A percentile compares a stretch with the other conserved stretches of the same genome.
phyloP scores from a whole-genome alignment of 768 basidiomycete genomes.

The Pleurotus platypus region DNA sequence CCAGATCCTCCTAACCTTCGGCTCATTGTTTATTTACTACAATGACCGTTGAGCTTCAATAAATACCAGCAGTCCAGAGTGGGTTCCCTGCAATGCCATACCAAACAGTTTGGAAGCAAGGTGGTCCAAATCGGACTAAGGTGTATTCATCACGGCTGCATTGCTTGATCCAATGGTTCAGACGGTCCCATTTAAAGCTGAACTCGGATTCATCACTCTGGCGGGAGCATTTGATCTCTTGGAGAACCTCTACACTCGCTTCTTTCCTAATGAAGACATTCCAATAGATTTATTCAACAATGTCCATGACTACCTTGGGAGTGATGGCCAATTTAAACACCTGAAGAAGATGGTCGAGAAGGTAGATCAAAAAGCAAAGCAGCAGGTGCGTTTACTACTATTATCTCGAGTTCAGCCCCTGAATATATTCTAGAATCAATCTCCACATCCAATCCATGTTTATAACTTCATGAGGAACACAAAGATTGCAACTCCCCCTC shows the following conservation, averaged over 20 bases:
- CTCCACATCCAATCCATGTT: background rate
- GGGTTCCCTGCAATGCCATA: slow-evolving; percentile 4
- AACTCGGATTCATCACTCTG: slow-evolving; percentile 10
- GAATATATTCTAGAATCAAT: background rate
- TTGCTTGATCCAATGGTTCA: slow-evolving; percentile 24
- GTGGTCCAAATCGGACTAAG: slow-evolving; percentile 27
- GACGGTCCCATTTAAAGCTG: slow-evolving; percentile 11
- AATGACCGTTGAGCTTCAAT: slow-evolving; percentile 1
- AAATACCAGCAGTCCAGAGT: background rate
- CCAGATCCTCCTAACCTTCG: slow-evolving; percentile 8
- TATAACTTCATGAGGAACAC: background rate
- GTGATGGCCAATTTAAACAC: slow-evolving; percentile 3
- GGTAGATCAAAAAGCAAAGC: background rate
- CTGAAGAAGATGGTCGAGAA: background rate
- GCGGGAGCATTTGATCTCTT: slow-evolving; percentile 12
- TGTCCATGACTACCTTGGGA: slow-evolving; percentile 7
- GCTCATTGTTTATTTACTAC: slow-evolving; percentile 1
- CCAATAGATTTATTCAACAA: background rate
- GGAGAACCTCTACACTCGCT: slow-evolving; percentile 11
- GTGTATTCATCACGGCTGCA: slow-evolving; percentile 24
- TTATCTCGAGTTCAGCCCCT: background rate
- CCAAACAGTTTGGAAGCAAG: slow-evolving; percentile 17
- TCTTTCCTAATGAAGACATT: slow-evolving; percentile 7
- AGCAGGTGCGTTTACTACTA: background rate
- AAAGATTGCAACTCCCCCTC: slow-evolving; percentile 6